Base-by-base conservation (phyloP, 2,329 filamentous ascomycete genomes). In the Trichoderma atroviride region DNA sequence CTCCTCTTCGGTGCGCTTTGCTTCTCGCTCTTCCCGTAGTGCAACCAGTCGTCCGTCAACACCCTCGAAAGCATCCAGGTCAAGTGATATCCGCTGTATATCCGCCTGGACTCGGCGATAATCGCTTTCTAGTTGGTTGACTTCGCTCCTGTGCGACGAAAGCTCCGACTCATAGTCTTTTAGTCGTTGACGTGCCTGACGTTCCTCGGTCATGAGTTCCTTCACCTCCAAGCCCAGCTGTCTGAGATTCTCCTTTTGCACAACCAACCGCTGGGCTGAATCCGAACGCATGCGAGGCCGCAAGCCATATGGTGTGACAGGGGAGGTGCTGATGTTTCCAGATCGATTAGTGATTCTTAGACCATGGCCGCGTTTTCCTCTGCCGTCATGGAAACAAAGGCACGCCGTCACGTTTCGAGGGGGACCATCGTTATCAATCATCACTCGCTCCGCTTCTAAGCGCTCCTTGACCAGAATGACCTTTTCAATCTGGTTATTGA, bases 401-500 rank as follows among this genome's bases (percentile, higher is more conserved):
- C 92, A 95, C 69, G 89, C 87, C 65, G 83, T 87, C 13, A 95
- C 92, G 72, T 97, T 95, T 16, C 80, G 84, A 0, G 90, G 89
- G n/a, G 81, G 79, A 5, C 82, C 83, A 52, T 81, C 81, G 27
- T 83, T 84, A 65, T 85, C 84, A 70, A 91, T 88, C 86, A 97
- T 92, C 57, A 92, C 86, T 4, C 84, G 81, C 55, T 90, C 84
- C 1, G 91, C 96, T 68, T 92, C 86, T 1, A 84, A 79, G 33
- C 92, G 84, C 35, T 90, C 84, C 68, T 89, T 84, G 66, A 97
- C 88, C 0, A 99, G 83, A 6, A 97, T 87, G 9, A 91, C 88
- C 78, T 97, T 94, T 71, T 99, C 96, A 64, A 97, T 93, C 7
- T 83, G 81, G 74, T 93, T 87, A 71, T 90, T 91, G 77, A 98